Evolutionary conservation across 2,329 filamentous ascomycete genomes (phyloP).

Genomic region (Penicillium sp.): DNA sequence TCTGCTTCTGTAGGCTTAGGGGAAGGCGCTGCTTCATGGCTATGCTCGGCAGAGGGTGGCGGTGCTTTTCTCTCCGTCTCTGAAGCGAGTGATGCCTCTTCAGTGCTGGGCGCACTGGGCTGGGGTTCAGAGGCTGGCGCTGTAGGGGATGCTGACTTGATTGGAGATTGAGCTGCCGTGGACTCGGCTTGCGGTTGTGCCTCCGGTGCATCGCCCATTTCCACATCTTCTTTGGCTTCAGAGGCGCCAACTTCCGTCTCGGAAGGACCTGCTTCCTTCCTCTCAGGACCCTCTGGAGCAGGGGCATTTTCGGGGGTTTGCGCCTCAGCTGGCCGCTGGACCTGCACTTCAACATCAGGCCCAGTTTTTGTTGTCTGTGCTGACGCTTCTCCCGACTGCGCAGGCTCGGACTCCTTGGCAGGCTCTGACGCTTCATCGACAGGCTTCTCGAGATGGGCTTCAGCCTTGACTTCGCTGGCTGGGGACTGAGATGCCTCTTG

Average conservation of each 20-base stretch:
- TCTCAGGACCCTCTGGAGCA: neutral
- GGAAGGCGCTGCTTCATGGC: neutral
- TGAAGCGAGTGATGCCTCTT: neutral
- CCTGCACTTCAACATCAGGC: neutral
- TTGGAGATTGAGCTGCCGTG: neutral
- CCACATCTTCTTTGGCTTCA: conserved; percentile 9
- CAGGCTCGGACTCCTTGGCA: neutral
- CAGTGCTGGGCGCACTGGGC: neutral
- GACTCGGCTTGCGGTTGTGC: neutral
- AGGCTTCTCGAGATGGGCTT: neutral
- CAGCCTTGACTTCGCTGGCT: conserved; percentile 3
- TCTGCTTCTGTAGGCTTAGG: neutral
- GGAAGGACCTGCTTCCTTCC: neutral
- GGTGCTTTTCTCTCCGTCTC: neutral
- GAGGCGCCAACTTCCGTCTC: neutral
- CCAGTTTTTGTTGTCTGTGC: neutral
- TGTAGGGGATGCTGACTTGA: neutral
- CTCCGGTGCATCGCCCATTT: conserved; percentile 5
- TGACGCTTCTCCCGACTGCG: neutral
- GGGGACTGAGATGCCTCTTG: neutral
- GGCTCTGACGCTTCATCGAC: conserved; percentile 2
- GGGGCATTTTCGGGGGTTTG: neutral
- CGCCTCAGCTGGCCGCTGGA: neutral
- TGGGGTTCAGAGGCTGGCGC: neutral
- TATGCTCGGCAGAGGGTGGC: neutral